A percentile compares a stretch with the other conserved stretches of the same genome.
Conservation (phyloP, 2,329 filamentous ascomycete genomes). For the Trichophyton equinum region DNA sequence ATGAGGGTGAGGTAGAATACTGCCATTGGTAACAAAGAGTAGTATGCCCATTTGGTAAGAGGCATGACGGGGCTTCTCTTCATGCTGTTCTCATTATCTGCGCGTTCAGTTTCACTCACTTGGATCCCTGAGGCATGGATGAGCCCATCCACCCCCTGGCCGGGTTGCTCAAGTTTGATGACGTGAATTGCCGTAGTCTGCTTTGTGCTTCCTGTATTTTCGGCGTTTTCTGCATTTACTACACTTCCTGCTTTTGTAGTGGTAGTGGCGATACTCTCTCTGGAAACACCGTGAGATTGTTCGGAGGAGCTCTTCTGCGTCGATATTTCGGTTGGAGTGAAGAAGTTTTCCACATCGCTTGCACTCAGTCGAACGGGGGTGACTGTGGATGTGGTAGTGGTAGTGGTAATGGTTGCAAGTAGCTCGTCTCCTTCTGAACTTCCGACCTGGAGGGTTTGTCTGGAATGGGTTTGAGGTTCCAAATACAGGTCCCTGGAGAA, state of each 20-base stretch:
- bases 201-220: neutral
- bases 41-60: neutral
- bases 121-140: neutral
- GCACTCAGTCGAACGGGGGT: neutral
- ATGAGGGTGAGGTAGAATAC: neutral
- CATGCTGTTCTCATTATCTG: neutral
- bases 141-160: neutral
- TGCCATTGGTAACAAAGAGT: neutral
- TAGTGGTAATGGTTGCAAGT: constrained; percentile 27
- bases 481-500: neutral
- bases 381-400: constrained; percentile 15
- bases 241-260: neutral
- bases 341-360: neutral
- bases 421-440: neutral
- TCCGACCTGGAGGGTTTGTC: neutral
- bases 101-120: neutral
- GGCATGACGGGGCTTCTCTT: neutral
- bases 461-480: neutral
- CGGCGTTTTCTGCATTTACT: neutral
- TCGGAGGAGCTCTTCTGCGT: neutral
- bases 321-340: neutral
- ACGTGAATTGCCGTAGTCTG: neutral
- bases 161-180: neutral
- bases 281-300: neutral
- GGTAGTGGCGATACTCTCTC: neutral